Evolutionary conservation across 306 rosid genomes (phyloP).

Genomic region (Rosa persica): DNA sequence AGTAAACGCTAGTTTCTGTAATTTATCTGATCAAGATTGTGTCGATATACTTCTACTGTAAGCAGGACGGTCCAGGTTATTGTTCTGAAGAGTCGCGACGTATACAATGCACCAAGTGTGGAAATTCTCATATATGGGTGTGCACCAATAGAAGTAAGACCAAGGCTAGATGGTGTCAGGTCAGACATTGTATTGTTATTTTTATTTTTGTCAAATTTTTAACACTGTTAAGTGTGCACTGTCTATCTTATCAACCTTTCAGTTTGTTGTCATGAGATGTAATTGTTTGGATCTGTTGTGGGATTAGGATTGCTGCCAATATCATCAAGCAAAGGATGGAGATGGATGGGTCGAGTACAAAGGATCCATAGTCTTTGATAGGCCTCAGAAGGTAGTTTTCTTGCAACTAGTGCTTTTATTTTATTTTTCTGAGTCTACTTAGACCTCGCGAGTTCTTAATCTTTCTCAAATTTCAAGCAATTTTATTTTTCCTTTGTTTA

Average conservation of each 20-base stretch:
- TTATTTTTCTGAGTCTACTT: neutral
- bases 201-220: slow-evolving; percentile 3
- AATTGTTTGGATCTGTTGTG: slow-evolving; percentile 31
- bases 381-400: slow-evolving; percentile 70
- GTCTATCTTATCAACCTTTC: slow-evolving; percentile 9
- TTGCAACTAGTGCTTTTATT: slow-evolving; percentile 3
- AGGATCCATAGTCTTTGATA: slow-evolving; percentile 81
- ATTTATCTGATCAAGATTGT: slow-evolving; percentile 3
- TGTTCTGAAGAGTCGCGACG: slow-evolving; percentile 89
- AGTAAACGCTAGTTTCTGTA: neutral
- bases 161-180: slow-evolving; percentile 99
- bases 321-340: slow-evolving; percentile 99
- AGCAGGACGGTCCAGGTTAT: slow-evolving; percentile 68
- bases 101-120: slow-evolving; percentile 93
- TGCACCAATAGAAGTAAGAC: slow-evolving; percentile 91
- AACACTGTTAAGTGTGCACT: neutral
- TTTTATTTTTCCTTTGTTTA: neutral
- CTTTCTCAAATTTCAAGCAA: neutral
- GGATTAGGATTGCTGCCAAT: slow-evolving; percentile 90
- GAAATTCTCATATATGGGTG: slow-evolving; percentile 96
- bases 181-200: slow-evolving; percentile 31
- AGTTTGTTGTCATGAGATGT: slow-evolving; percentile 13
- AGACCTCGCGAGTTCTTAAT: neutral
- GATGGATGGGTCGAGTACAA: slow-evolving; percentile 99
- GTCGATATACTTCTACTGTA: slow-evolving; percentile 25